phyloP scores from a whole-genome alignment of 208 protist genomes.

The Angomonas deanei region DNA sequence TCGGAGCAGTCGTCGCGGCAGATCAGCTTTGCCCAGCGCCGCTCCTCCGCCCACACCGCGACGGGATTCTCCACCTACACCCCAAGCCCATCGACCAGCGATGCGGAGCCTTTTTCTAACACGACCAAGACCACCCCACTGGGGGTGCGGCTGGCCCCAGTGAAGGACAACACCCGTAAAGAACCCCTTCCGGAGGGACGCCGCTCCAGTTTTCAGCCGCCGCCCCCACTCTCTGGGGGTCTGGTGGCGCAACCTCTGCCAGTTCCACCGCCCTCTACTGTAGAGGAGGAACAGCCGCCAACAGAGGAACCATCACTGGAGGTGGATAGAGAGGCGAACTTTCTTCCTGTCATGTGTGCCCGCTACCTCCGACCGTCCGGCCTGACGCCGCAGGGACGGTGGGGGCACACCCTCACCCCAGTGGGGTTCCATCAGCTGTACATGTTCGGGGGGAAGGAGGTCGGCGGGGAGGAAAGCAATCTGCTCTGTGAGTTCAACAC shows the following conservation, averaged over 20 bases:
- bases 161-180: no score
- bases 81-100: not conserved
- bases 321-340: constrained; percentile 52
- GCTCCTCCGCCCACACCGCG: constrained; percentile 2
- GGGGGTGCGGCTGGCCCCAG: constrained; percentile 20
- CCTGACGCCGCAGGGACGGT: constrained; percentile 46
- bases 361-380: constrained; percentile 59
- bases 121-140: constrained; percentile 10
- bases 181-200: constrained; percentile 13
- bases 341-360: constrained; percentile 79
- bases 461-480: constrained; percentile 28
- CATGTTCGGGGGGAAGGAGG: constrained; percentile 65
- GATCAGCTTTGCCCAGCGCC: not conserved
- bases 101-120: not conserved
- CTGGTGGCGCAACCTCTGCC: no score
- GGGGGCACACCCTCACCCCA: constrained; percentile 70
- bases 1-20: not conserved
- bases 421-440: constrained; percentile 36
- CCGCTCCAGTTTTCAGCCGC: not conserved
- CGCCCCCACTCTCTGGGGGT: not conserved
- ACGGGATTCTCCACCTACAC: constrained; percentile 49
- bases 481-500: constrained; percentile 57
- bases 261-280: not conserved
- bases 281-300: not conserved
- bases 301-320: not conserved